phyloP scores from a whole-genome alignment of 495 filamentous ascomycete species.

The Xylaria scruposa region DNA sequence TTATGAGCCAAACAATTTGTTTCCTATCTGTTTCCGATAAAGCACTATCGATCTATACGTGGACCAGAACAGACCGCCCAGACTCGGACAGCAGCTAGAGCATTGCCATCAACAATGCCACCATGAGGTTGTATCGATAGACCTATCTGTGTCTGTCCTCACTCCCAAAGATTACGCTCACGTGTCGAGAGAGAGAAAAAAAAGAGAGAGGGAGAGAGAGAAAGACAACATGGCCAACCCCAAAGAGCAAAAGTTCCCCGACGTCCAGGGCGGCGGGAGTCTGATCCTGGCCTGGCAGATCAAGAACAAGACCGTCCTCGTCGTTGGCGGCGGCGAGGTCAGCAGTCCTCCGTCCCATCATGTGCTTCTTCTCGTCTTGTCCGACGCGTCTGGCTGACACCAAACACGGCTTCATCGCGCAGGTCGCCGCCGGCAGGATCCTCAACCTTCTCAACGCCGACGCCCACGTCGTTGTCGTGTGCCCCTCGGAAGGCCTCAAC shows the following conservation, averaged over 20 bases:
- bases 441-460: constrained; percentile 93
- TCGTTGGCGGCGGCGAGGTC: constrained; percentile 94
- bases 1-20: constrained; percentile 7
- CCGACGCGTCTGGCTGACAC: constrained; percentile 11
- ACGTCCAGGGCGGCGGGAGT: constrained; percentile 86
- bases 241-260: constrained; percentile 63
- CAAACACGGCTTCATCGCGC: background rate
- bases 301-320: constrained; percentile 78
- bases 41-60: background rate
- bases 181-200: constrained; percentile 9
- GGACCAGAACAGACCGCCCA: background rate
- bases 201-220: constrained; percentile 16
- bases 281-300: constrained; percentile 95
- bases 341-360: constrained; percentile 27
- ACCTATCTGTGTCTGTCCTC: background rate
- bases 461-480: constrained; percentile 84
- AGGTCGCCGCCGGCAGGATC: constrained; percentile 97
- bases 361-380: background rate
- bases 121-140: constrained; percentile 11
- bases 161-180: background rate
- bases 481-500: constrained; percentile 79
- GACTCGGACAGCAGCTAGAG: background rate
- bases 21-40: constrained; percentile 9
- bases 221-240: constrained; percentile 55
- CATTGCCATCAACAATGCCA: constrained; percentile 11